Evolutionary conservation across 2,329 filamentous ascomycete species (phyloP).

Genomic region (Paecilomyces fulvus): DNA sequence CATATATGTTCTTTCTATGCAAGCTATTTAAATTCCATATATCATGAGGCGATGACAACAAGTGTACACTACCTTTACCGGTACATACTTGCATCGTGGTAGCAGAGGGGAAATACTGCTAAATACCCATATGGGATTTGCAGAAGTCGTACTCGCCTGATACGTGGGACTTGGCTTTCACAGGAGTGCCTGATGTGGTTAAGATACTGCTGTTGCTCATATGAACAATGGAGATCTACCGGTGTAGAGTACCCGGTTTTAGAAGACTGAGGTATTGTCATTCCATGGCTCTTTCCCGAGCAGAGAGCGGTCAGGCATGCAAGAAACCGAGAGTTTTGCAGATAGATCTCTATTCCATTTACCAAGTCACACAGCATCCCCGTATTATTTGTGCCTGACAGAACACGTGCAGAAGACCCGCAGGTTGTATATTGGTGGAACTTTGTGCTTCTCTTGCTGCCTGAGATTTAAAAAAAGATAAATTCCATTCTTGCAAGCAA

Average conservation of each 20-base stretch:
- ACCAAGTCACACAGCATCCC: background rate
- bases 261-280: background rate
- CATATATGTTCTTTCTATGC: too few relatives aligned
- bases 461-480: too few relatives aligned
- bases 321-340: background rate
- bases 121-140: background rate
- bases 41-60: too few relatives aligned
- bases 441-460: background rate
- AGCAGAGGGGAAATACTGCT: background rate
- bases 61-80: background rate
- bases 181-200: background rate
- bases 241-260: background rate
- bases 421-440: background rate
- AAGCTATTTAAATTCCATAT: too few relatives aligned
- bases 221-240: background rate
- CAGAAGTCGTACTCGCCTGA: background rate
- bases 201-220: background rate
- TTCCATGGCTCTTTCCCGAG: background rate
- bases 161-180: background rate
- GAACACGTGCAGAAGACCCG: background rate
- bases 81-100: background rate
- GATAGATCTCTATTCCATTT: background rate
- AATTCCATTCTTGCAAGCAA: background rate
- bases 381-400: background rate
- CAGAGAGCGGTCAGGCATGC: background rate